These are phyloP conservation scores for Beauveria rudraprayagi DNA, from an alignment of 2,329 filamentous ascomycete species.

Conservation along the genomic window DNA sequence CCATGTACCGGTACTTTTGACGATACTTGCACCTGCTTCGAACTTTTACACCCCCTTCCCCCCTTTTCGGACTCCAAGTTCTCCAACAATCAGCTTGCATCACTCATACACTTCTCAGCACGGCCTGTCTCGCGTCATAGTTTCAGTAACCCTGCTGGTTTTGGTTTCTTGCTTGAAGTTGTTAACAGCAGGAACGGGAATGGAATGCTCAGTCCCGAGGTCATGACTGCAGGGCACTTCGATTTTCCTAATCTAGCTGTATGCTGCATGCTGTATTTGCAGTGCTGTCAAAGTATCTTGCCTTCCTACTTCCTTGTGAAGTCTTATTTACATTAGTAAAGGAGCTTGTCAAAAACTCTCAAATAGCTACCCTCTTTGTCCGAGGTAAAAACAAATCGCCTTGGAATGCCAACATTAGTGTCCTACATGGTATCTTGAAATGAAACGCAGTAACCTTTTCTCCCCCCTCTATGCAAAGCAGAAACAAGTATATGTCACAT, in stretches of 20 bases:
- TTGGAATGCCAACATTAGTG: neutral
- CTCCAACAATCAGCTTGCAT: neutral
- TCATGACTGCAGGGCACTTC: too few species aligned
- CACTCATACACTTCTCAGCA: neutral
- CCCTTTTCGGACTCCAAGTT: neutral
- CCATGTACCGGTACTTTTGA: neutral
- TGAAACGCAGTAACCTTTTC: neutral
- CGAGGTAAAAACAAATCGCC: too few species aligned
- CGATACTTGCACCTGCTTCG: neutral
- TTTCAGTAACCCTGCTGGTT: neutral
- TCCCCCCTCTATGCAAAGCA: neutral
- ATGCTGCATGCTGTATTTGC: too few species aligned
- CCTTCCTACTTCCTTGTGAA: neutral
- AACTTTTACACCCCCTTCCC: neutral
- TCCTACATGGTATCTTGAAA: neutral
- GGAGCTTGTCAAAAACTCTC: neutral
- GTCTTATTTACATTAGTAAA: neutral
- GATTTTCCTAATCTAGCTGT: too few species aligned
- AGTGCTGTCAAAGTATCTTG: too few species aligned
- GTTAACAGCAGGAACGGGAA: neutral
- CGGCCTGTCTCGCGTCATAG: slow-evolving; percentile 3
- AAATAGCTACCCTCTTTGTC: neutral
- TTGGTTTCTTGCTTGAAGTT: neutral
- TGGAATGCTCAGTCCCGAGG: neutral
- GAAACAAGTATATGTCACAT: too few species aligned